Evolutionary conservation across 176 grass and related monocot species (phyloP).

Genomic region (Avena insularis): DNA sequence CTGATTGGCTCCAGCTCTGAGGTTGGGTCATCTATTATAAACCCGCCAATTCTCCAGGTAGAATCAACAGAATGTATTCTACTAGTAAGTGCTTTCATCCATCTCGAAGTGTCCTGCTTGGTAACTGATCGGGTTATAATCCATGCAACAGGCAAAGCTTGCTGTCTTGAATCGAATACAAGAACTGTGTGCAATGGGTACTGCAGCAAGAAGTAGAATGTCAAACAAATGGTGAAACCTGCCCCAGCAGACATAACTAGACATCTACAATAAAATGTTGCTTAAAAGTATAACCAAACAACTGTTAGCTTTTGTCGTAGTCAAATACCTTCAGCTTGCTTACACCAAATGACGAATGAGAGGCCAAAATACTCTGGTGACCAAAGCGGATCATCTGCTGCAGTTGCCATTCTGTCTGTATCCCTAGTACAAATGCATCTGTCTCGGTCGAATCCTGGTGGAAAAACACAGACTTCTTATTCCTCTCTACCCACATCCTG

Average conservation of each 20-base stretch:
- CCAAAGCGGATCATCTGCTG: slow-evolving; percentile 93
- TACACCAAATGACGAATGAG: slow-evolving; percentile 72
- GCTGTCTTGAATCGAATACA: slow-evolving; percentile 85
- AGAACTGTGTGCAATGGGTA: slow-evolving; percentile 87
- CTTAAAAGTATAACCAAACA: background rate
- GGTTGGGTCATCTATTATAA: slow-evolving; percentile 83
- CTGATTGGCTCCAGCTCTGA: slow-evolving; percentile 84
- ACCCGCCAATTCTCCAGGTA: slow-evolving; percentile 68
- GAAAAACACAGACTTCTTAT: slow-evolving; percentile 88
- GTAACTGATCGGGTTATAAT: slow-evolving; percentile 78
- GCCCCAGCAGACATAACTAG: background rate
- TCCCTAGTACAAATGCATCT: slow-evolving; percentile 87
- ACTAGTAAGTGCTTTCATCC: slow-evolving; percentile 81
- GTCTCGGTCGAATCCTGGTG: slow-evolving; percentile 75
- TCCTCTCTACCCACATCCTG: slow-evolving; percentile 90
- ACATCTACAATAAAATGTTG: background rate
- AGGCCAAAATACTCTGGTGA: slow-evolving; percentile 76
- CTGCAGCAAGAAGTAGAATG: slow-evolving; percentile 52
- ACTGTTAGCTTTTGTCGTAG: background rate
- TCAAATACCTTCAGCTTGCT: slow-evolving; percentile 89
- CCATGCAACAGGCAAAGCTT: slow-evolving; percentile 84
- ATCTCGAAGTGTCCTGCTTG: slow-evolving; percentile 79
- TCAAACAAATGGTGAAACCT: slow-evolving; percentile 24
- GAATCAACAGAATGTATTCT: slow-evolving; percentile 69
- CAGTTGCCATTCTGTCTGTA: slow-evolving; percentile 76